Percentiles rank a stretch among this genome's conserved stretches.
phyloP scores from a whole-genome alignment of 2,329 filamentous ascomycete genomes.

The Verticillium albo-atrum region DNA sequence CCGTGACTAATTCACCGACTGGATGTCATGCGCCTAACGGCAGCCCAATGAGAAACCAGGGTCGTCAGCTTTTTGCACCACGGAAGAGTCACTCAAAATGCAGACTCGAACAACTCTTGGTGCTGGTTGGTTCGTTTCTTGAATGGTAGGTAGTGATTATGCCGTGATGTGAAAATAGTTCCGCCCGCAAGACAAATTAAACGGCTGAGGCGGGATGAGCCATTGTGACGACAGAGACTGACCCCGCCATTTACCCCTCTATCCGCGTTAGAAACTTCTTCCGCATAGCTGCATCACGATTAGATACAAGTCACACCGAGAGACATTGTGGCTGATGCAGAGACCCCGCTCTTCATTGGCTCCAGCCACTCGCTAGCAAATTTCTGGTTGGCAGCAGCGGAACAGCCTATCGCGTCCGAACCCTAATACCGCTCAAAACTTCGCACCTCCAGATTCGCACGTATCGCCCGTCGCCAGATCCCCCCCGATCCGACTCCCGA shows the following conservation, averaged over 20 bases:
- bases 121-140: not conserved
- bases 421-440: not conserved
- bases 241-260: not conserved
- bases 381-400: not conserved
- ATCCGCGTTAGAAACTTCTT: not conserved
- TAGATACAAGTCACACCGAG: not conserved
- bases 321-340: not conserved
- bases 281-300: not conserved
- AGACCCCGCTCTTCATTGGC: not conserved
- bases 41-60: not conserved
- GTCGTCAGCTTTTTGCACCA: not conserved
- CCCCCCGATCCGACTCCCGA: conserved; percentile 4
- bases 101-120: not conserved
- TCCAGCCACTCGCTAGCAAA: not conserved
- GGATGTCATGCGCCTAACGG: not conserved
- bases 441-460: not conserved
- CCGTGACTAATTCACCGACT: not conserved
- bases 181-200: not conserved
- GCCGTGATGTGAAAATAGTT: not conserved
- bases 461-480: not conserved
- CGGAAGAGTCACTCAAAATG: not conserved
- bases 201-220: not conserved
- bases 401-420: not conserved
- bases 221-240: not conserved
- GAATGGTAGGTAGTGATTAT: not conserved